Conservation (phyloP, 108 stramenopile species). For the Halocafeteria seosinensis region DNA sequence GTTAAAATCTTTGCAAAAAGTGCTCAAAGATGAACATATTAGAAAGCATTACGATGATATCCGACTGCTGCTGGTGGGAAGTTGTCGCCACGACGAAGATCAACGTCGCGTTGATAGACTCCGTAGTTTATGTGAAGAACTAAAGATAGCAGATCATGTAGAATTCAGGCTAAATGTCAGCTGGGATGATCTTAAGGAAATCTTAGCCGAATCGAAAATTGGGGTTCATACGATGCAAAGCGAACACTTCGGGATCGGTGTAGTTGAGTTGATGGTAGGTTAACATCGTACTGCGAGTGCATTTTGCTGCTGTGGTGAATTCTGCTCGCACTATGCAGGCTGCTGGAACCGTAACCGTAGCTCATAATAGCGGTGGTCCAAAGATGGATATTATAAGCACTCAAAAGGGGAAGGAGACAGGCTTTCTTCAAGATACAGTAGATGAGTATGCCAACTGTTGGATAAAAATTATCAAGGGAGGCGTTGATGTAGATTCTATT, state of each 20-base stretch:
- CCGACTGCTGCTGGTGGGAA: constrained; percentile 67
- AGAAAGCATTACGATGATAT: background rate
- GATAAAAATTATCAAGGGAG: too few relatives aligned
- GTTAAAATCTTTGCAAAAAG: constrained; percentile 22
- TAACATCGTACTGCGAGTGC: background rate
- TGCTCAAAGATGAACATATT: background rate
- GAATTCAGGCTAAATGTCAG: constrained; percentile 71
- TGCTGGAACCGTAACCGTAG: constrained; percentile 72
- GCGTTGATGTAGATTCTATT: too few relatives aligned
- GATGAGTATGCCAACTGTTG: too few relatives aligned
- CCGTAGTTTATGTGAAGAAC: constrained; percentile 28
- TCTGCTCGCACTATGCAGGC: too few relatives aligned
- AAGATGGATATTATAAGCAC: constrained; percentile 46
- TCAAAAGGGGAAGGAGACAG: too few relatives aligned
- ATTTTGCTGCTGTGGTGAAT: too few relatives aligned
- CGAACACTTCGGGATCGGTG: constrained; percentile 99
- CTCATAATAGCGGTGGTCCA: constrained; percentile 89
- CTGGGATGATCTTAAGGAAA: constrained; percentile 50
- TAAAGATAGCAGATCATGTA: constrained; percentile 47
- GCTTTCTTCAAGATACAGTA: too few relatives aligned
- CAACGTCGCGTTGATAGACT: constrained; percentile 45
- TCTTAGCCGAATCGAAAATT: constrained; percentile 48
- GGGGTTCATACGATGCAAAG: constrained; percentile 99
- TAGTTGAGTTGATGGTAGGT: constrained; percentile 79
- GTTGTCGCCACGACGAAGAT: constrained; percentile 70